These are phyloP conservation scores for Coniochaeta sp. DNA, from an alignment of 2,329 filamentous ascomycete species.

Conservation along the genomic window DNA sequence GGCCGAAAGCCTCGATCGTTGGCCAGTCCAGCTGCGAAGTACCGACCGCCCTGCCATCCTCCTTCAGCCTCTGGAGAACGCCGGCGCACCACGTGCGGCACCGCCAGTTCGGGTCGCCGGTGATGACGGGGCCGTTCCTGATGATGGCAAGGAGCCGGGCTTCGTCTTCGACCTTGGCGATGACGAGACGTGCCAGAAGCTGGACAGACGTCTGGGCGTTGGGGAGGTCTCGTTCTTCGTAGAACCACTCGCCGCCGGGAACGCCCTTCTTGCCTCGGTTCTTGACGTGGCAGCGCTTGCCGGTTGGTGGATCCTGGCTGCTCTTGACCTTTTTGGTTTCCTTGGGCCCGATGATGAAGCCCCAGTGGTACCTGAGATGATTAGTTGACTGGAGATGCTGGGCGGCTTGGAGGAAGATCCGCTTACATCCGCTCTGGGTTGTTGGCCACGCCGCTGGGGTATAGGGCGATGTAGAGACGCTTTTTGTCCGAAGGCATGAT, in stretches of 20 bases:
- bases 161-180: conserved; percentile 31
- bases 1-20: conserved; percentile 24
- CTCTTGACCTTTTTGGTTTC: conserved; percentile 11
- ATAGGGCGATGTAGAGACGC: conserved; percentile 24
- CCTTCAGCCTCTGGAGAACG: too few relatives aligned
- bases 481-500: conserved; percentile 18
- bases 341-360: conserved; percentile 23
- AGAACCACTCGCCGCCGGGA: conserved; percentile 15
- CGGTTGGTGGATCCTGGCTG: too few relatives aligned
- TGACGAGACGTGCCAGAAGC: conserved; percentile 28
- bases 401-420: too few relatives aligned
- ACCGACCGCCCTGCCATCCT: too few relatives aligned
- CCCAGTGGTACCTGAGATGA: conserved; percentile 22
- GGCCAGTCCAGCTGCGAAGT: conserved; percentile 28
- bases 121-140: conserved; percentile 21
- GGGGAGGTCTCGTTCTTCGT: conserved; percentile 14
- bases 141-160: conserved; percentile 23
- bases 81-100: conserved; percentile 31
- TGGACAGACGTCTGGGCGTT: conserved; percentile 16
- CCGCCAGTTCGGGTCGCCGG: conserved; percentile 28
- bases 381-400: too few relatives aligned
- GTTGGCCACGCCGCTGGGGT: conserved; percentile 20
- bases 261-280: conserved; percentile 9
- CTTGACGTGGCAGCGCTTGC: conserved; percentile 25
- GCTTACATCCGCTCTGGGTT: too few relatives aligned